phyloP scores from a whole-genome alignment of 352 stramenopile species.

The Globisporangium lucens region DNA sequence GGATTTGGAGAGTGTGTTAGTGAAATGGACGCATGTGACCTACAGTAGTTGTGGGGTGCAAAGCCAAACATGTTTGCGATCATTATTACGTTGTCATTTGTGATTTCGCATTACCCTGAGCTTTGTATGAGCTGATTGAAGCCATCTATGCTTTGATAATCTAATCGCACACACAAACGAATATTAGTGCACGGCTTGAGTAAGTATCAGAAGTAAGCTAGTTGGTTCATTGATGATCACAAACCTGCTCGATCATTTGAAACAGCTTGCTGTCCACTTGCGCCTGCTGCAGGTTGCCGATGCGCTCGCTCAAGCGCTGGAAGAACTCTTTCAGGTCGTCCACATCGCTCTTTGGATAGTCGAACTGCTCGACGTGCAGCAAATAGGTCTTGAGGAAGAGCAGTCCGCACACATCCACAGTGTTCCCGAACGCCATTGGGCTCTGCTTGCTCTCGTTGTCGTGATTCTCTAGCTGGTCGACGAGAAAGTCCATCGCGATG shows the following conservation, averaged over 20 bases:
- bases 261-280: conserved; percentile 11
- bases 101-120: background rate
- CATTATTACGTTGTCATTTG: background rate
- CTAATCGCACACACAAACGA: background rate
- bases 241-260: conserved; percentile 15
- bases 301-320: conserved; percentile 25
- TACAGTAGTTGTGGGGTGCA: background rate
- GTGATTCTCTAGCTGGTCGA: conserved; percentile 38
- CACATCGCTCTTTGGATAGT: conserved; percentile 30
- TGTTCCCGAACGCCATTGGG: conserved; percentile 23
- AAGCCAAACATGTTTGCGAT: background rate
- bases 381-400: conserved; percentile 70
- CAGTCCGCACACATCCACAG: conserved; percentile 46
- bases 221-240: background rate
- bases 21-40: background rate
- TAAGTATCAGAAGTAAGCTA: background rate
- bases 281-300: conserved; percentile 2
- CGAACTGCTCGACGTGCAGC: conserved; percentile 49
- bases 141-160: background rate
- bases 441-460: background rate
- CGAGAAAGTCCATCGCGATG: conserved; percentile 60
- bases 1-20: background rate
- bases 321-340: conserved; percentile 44
- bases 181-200: background rate
- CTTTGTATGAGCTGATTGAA: background rate